phyloP scores from a whole-genome alignment of 768 basidiomycete genomes.

The Serendipita sp. region DNA sequence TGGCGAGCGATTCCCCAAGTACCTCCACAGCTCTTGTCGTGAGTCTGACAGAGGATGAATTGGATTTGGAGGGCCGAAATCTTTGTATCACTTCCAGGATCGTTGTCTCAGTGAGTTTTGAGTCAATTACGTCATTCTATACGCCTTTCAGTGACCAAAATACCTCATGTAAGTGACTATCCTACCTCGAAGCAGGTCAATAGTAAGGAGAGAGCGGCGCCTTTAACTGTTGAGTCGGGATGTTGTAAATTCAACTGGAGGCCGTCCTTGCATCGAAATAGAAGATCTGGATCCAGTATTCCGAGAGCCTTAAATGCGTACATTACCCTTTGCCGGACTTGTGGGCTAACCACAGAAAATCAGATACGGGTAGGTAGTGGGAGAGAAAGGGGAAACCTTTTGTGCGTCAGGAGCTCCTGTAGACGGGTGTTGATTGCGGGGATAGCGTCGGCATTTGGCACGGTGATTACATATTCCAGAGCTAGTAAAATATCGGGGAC shows the following conservation, averaged over 20 bases:
- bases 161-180: not conserved
- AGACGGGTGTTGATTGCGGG: not conserved
- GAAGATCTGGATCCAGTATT: not conserved
- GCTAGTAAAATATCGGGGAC: not conserved
- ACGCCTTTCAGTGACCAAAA: too few relatives aligned
- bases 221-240: not conserved
- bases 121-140: too few relatives aligned
- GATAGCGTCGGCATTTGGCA: not conserved
- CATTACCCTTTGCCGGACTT: not conserved
- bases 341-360: not conserved
- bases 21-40: too few relatives aligned
- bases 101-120: too few relatives aligned
- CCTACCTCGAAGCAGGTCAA: not conserved
- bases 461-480: not conserved
- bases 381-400: not conserved
- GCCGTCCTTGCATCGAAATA: not conserved
- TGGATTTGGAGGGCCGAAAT: too few relatives aligned
- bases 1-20: too few relatives aligned
- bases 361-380: not conserved
- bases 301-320: not conserved
- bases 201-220: not conserved
- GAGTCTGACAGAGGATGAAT: too few relatives aligned
- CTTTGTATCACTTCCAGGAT: too few relatives aligned
- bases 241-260: not conserved
- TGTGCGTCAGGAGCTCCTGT: not conserved